Evolutionary conservation across 73 alveolate species (phyloP).

Genomic region (Tetrahymena borealis): DNA sequence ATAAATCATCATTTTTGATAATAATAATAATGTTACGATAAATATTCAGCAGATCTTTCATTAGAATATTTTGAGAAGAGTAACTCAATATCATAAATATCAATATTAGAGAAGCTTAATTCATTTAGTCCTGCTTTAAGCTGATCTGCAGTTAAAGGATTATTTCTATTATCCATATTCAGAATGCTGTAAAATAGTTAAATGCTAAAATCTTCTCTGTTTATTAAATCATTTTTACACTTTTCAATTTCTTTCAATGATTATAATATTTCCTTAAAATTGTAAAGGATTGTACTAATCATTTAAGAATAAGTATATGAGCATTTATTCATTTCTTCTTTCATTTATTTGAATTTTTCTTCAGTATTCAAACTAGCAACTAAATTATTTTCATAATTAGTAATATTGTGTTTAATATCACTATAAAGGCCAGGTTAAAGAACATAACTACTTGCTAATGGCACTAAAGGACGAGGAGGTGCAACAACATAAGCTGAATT

Average conservation of each 20-base stretch:
- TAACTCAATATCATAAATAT: neutral
- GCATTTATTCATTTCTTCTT: neutral
- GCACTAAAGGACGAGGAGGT: neutral
- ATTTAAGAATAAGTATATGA: neutral
- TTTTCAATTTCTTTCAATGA: neutral
- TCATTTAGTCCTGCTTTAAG: neutral
- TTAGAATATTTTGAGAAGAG: neutral
- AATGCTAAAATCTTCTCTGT: neutral
- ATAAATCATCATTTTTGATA: neutral
- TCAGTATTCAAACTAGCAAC: neutral
- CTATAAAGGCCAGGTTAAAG: neutral
- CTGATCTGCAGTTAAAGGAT: neutral
- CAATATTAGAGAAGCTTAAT: neutral
- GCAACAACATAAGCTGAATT: neutral
- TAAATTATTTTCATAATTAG: neutral
- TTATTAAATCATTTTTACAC: neutral
- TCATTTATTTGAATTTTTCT: neutral
- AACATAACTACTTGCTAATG: neutral
- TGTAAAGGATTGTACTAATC: neutral
- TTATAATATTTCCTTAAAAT: neutral
- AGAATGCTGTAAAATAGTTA: neutral
- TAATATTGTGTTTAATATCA: neutral
- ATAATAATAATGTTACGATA: neutral
- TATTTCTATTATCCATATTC: neutral
- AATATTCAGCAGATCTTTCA: neutral